Evolutionary conservation across 1,284 basidiomycete genomes (phyloP).

Genomic region (Melampsora abietis-canadensis): DNA sequence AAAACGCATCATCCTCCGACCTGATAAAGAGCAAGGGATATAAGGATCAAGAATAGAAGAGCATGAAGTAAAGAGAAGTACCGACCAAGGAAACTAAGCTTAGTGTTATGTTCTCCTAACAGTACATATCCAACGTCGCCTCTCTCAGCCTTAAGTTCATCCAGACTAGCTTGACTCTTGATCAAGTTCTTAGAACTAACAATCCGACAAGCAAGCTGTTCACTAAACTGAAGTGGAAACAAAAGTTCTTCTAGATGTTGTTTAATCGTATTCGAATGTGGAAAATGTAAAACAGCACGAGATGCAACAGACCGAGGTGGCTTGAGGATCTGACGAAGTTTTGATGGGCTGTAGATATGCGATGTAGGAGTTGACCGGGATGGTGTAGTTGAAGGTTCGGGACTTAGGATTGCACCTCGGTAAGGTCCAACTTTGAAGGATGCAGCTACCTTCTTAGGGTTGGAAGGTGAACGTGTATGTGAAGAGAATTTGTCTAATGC

Average conservation of each 20-base stretch:
- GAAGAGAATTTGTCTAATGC: neutral
- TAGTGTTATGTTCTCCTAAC: conserved; percentile 38
- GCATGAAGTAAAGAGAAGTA: neutral
- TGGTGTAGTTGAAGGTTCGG: neutral
- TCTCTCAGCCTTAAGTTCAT: neutral
- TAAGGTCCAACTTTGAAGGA: conserved; percentile 38
- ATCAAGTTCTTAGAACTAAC: conserved; percentile 37
- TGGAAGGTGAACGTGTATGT: neutral
- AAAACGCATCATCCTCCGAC: conserved; percentile 40
- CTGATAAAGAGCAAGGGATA: neutral
- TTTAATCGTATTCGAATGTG: conserved; percentile 28
- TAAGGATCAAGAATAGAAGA: neutral
- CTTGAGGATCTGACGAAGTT: neutral
- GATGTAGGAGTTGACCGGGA: neutral
- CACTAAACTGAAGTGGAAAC: conserved; percentile 28
- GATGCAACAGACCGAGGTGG: neutral
- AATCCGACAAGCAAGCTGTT: conserved; percentile 33
- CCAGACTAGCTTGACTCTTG: conserved; percentile 24
- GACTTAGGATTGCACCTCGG: conserved; percentile 16
- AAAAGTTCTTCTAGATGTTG: conserved; percentile 33
- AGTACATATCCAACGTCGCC: conserved; percentile 25
- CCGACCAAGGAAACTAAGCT: conserved; percentile 37
- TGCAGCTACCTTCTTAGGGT: conserved; percentile 6
- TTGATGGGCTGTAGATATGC: conserved; percentile 19
- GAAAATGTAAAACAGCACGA: conserved; percentile 13